Evolutionary conservation across 2,329 filamentous ascomycete species (phyloP), one percentile per base, ranked within the genome.

Genomic region (Metarhizium sp.): DNA sequence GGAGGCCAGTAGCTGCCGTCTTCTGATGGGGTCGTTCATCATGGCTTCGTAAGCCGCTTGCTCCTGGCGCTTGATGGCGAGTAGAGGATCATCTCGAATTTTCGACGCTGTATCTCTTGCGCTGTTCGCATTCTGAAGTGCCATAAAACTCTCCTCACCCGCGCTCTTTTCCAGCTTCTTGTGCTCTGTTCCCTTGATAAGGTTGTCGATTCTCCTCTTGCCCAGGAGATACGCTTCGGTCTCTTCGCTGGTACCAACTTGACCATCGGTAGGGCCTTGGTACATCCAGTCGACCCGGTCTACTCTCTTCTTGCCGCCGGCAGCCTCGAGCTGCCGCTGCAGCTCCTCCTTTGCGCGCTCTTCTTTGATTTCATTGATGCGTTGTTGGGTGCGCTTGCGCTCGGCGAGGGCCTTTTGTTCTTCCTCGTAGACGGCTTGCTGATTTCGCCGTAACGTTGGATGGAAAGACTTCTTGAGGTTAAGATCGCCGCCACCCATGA

Each of bases 281-380:
- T 99, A 99, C 90, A 99, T 96, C 90, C 94, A 99, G 65, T 97
- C 94, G 30, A 99, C 92, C 40, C 91, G 85, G 63, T 92, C 86
- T 34, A 87, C 75, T 53, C 87, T 81, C 66, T 90, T 92, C 64
- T 81, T 84, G 55, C 92, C 91, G 42, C 94, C 94, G 0, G 91
- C 87, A 2, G 87, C 86, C 72, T 96, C 94, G 55, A 96, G 90
- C 61, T 97, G 81, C 53, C 85, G 83, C 70, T 96, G 89, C 1
- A 97, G 82, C 69, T 97, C 92, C 70, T 96, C 90, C 61, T 96
- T 88, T 50, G 88, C 86, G 50, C 92, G 85, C 74, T 99, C 95
- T 69, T 97, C 92, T 62, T 92, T 90, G 61, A 95, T 86, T 72
- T 99, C 94, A 66, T 95, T 92, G 66, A 91, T 84, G 59, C 95